These are phyloP conservation scores for Cicer cuneatum DNA, from an alignment of 306 rosid species.

Conservation along the genomic window DNA sequence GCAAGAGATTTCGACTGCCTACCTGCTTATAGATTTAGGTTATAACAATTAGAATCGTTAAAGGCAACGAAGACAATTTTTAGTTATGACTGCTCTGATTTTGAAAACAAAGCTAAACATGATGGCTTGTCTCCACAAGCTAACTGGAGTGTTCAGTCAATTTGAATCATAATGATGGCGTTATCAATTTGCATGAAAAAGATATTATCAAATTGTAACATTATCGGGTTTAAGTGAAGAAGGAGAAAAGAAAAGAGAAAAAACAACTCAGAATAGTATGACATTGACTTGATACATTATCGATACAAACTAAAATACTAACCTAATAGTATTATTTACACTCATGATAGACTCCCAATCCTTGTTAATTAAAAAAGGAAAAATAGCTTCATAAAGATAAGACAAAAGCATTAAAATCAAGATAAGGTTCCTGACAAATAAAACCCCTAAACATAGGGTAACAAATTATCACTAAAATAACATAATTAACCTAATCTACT, in stretches of 20 bases:
- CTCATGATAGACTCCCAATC: neutral
- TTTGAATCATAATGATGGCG: constrained; percentile 27
- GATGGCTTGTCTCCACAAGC: constrained; percentile 26
- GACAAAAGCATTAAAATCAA: neutral
- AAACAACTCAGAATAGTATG: neutral
- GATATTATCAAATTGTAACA: neutral
- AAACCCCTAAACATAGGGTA: neutral
- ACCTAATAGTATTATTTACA: constrained; percentile 19
- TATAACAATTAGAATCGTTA: constrained; percentile 48
- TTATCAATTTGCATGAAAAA: constrained; percentile 28
- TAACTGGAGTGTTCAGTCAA: neutral
- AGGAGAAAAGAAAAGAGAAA: constrained; percentile 5
- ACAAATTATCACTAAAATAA: neutral
- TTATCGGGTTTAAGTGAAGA: constrained; percentile 29
- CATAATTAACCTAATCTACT: constrained; percentile 13
- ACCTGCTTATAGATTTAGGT: constrained; percentile 63
- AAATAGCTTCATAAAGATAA: constrained; percentile 15
- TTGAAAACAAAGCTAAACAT: constrained; percentile 21
- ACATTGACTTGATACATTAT: neutral
- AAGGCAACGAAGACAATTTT: constrained; percentile 20
- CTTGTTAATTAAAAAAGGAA: constrained; percentile 4
- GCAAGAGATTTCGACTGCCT: constrained; percentile 83
- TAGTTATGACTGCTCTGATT: neutral
- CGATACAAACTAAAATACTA: constrained; percentile 3
- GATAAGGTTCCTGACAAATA: constrained; percentile 19